Evolutionary conservation across 2,329 filamentous ascomycete genomes (phyloP).

Genomic region (Aspergillus novoparasiticus): DNA sequence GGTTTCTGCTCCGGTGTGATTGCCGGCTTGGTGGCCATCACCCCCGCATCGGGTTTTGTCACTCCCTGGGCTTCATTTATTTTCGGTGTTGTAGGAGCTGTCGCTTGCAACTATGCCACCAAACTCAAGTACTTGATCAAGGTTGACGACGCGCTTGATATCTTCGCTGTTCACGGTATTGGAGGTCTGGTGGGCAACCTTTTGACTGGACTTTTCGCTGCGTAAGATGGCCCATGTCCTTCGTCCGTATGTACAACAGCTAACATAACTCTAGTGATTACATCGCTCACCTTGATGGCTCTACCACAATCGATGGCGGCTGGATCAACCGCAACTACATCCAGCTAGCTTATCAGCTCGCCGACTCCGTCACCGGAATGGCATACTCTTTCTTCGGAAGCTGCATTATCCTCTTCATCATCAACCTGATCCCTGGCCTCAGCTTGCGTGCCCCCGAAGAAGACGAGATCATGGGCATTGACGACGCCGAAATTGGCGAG

Average conservation of each 20-base stretch:
- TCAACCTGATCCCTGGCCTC: slow-evolving; percentile 77
- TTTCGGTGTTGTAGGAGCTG: slow-evolving; percentile 74
- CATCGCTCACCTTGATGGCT: slow-evolving; percentile 78
- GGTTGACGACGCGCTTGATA: slow-evolving; percentile 85
- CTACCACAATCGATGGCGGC: slow-evolving; percentile 68
- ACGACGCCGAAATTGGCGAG: slow-evolving; percentile 88
- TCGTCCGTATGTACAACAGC: background rate
- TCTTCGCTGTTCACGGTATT: slow-evolving; percentile 80
- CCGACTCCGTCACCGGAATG: slow-evolving; percentile 75
- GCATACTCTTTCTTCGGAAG: slow-evolving; percentile 78
- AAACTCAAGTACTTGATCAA: slow-evolving; percentile 84
- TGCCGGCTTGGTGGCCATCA: slow-evolving; percentile 84
- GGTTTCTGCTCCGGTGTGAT: slow-evolving; percentile 92
- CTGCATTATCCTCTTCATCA: slow-evolving; percentile 75
- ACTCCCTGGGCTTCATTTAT: slow-evolving; percentile 82
- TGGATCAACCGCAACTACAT: slow-evolving; percentile 85
- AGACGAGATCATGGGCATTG: slow-evolving; percentile 80
- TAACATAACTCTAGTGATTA: slow-evolving; percentile 60
- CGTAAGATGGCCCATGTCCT: slow-evolving; percentile 48
- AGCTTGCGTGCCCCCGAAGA: slow-evolving; percentile 74
- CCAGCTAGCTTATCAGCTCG: slow-evolving; percentile 80
- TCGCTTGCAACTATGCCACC: slow-evolving; percentile 83
- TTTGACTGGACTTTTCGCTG: slow-evolving; percentile 78
- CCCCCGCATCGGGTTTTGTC: slow-evolving; percentile 83
- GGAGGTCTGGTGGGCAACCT: slow-evolving; percentile 80